phyloP scores from a whole-genome alignment of 129 eudicot genomes.

The Flaveria trinervia region DNA sequence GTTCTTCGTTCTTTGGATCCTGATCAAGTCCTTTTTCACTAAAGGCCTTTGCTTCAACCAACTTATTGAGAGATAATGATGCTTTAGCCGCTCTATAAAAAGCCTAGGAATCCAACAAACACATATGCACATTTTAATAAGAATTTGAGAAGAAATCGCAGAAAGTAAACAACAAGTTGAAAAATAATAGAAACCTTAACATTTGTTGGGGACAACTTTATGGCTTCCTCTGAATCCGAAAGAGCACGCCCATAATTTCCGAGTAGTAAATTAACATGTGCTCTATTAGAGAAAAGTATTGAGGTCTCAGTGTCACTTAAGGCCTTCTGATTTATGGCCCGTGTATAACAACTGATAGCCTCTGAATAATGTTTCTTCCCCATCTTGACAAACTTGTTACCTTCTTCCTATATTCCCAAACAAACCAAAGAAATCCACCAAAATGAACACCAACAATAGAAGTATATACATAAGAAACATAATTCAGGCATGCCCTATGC shows the following conservation, averaged over 20 bases:
- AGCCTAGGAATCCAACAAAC: slow-evolving; percentile 47
- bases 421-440: slow-evolving; percentile 9
- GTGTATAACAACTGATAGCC: slow-evolving; percentile 86
- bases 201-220: slow-evolving; percentile 66
- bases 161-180: neutral
- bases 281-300: slow-evolving; percentile 71
- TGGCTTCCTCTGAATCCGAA: slow-evolving; percentile 91
- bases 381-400: slow-evolving; percentile 88
- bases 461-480: neutral
- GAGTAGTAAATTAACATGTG: slow-evolving; percentile 83
- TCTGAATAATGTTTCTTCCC: slow-evolving; percentile 86
- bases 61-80: slow-evolving; percentile 62
- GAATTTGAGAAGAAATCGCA: neutral
- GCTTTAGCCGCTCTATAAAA: slow-evolving; percentile 84
- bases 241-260: slow-evolving; percentile 89
- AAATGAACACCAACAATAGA: slow-evolving; percentile 1
- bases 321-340: slow-evolving; percentile 86
- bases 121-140: slow-evolving; percentile 6
- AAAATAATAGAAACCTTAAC: slow-evolving; percentile 56
- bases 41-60: slow-evolving; percentile 64
- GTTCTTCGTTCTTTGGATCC: slow-evolving; percentile 70
- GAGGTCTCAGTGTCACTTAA: slow-evolving; percentile 68
- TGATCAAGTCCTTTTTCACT: slow-evolving; percentile 75
- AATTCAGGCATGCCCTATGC: neutral
- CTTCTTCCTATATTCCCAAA: slow-evolving; percentile 62